Conservation (phyloP, 225 moss, liverwort and hornwort species). For the Asterella californica region DNA sequence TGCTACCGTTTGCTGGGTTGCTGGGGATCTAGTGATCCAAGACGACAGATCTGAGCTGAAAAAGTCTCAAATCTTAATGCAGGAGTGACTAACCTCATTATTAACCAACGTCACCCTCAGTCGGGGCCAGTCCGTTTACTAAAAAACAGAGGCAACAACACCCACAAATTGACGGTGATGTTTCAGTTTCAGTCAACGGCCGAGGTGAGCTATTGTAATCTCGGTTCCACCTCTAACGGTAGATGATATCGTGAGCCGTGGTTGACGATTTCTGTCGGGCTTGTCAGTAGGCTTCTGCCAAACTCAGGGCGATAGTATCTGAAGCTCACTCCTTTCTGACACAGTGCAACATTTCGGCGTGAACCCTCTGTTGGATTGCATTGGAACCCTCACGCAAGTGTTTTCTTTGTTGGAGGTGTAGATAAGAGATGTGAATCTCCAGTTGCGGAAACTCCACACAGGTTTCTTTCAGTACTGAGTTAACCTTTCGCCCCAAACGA, state of each 20-base stretch:
- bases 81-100: no score
- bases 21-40: background rate
- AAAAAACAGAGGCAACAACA: constrained; percentile 69
- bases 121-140: constrained; percentile 58
- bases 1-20: background rate
- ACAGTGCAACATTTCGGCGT: background rate
- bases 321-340: background rate
- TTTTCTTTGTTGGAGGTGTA: background rate
- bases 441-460: no score
- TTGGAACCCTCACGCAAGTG: no score
- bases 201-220: constrained; percentile 23
- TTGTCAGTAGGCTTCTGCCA: constrained; percentile 63
- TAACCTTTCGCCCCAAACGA: background rate
- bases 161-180: constrained; percentile 77
- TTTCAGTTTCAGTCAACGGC: constrained; percentile 60
- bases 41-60: background rate
- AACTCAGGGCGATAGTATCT: constrained; percentile 22
- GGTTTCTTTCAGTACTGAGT: background rate
- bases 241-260: constrained; percentile 58
- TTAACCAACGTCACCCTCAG: constrained; percentile 74
- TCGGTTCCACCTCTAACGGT: constrained; percentile 52
- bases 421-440: background rate
- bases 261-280: constrained; percentile 60
- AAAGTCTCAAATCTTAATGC: background rate
- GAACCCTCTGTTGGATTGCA: background rate